Base-by-base conservation (phyloP, 2,329 filamentous ascomycete genomes). In the Penicillium frequentans region DNA sequence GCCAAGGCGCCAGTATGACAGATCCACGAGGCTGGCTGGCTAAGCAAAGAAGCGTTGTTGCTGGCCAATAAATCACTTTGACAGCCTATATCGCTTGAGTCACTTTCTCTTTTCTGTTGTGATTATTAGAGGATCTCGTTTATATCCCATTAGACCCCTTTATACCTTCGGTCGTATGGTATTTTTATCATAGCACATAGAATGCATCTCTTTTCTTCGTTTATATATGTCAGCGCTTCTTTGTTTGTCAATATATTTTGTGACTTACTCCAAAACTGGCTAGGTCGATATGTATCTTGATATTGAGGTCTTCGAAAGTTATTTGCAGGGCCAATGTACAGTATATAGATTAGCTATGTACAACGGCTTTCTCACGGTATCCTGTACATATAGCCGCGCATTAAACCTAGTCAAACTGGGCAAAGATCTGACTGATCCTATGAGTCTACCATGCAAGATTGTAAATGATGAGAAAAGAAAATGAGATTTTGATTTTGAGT, bases 1-100 rank as follows among this genome's bases (percentile, higher is more conserved):
- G 76, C 23, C 68, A 74, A 53, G 72, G 73, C 16, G 64, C 67
- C n/a, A 67, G 63, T 51, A 65, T 71, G 48, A 62, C 71, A 13
- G 75, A 77, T 58, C 72, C 73, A 21, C 73, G 76, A 55, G 76
- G 77, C 54, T 80, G 77, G 75, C 66, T 80, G 39, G 75, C 74
- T 21, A 75, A 73, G 61, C 78, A 80, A 62, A 70, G 78, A 65
- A 76, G 67, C 42, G 65, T 70, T 35, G 73, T 79, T 58, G 75
- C 75, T 56, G 72, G 71, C 55, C 63, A 68, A 62, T 73, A 65
- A 51, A 37, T 19, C 47, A 13, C 16, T 42, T 27, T 49, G n/a
- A 11, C 19, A 21, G 19, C 39, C 9, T 42, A 42, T 42, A 42
- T 23, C 19, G 23, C 10, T 14, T 23, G 10, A 42, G 19, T 42